Percentiles rank a stretch among this genome's conserved stretches.
Evolutionary conservation across 768 basidiomycete species (phyloP).

Genomic region (Termitomyces sp.): DNA sequence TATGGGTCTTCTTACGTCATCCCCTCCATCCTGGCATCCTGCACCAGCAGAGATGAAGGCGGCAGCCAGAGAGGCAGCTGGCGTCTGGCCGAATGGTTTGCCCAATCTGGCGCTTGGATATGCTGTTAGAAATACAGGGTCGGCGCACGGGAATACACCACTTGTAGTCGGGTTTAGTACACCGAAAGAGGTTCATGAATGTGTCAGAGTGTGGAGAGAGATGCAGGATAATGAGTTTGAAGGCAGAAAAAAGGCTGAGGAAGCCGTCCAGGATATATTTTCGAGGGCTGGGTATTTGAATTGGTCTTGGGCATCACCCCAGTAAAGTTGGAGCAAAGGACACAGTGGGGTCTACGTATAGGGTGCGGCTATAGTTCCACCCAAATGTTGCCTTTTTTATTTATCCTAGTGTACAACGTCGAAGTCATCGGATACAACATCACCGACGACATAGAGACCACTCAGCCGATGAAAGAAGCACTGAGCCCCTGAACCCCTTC

Average conservation of each 20-base stretch:
- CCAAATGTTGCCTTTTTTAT: too few relatives aligned
- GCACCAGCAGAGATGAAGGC: conserved; percentile 50
- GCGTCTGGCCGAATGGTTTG: conserved; percentile 43
- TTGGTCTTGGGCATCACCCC: conserved; percentile 72
- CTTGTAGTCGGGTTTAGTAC: conserved; percentile 71
- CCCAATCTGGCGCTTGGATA: conserved; percentile 73
- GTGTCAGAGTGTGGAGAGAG: conserved; percentile 64
- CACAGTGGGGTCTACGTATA: background rate
- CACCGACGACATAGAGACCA: too few relatives aligned
- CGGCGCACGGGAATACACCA: conserved; percentile 42
- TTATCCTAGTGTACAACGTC: too few relatives aligned
- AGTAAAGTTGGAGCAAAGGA: background rate
- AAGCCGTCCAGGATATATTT: conserved; percentile 41
- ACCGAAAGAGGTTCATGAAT: conserved; percentile 72
- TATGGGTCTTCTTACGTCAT: conserved; percentile 72
- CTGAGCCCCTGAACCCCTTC: too few relatives aligned
- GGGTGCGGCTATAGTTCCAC: too few relatives aligned
- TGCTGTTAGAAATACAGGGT: conserved; percentile 48
- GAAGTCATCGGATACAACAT: too few relatives aligned
- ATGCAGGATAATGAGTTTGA: conserved; percentile 37
- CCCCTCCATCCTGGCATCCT: conserved; percentile 72
- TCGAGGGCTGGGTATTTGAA: conserved; percentile 50
- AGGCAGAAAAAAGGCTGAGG: conserved; percentile 42
- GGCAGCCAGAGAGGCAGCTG: conserved; percentile 37
- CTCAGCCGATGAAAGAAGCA: too few relatives aligned